Base-by-base conservation (phyloP, 176 grass and related monocot genomes). In the Oryza punctata region DNA sequence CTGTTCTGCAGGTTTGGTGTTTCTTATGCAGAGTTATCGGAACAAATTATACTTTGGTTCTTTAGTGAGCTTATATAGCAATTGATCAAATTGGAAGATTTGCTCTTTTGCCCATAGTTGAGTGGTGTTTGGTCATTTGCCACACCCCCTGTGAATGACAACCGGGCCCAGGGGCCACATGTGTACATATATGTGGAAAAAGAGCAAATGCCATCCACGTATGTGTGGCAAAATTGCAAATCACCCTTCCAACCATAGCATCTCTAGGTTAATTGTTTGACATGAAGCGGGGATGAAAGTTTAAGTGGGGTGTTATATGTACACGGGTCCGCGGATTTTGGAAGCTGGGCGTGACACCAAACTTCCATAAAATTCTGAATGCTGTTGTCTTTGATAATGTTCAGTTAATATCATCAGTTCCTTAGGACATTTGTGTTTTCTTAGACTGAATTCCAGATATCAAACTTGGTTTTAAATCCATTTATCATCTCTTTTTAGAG, bases 1-100 rank as follows among this genome's bases (percentile, higher is more conserved):
- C 95, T 79, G 70, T 98, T 86, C 86, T 98, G 43, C 90, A 95
- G 95, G 95, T 98, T 54, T 77, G 79, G 33, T 69, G 33, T 69
- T 81, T 84, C 52, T 85, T 82, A 59, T 30, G 30, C 44, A 38
- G 15, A 40, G 44, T 74, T 84, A 61, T 84, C 69, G 23, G 40
- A 82, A 69, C 8, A 30, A 59, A 32, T 59, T 35, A 21, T 67
- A 67, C 10, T 68, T 33, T 69, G 10, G 1, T 60, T 70, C 10
- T 43, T 68, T 61, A 37, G 25, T 12, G 13, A 79, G 47, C 63
- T 61, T 57, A 12, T 15, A 45, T 32, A 38, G 6, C 37, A 38
- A 38, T 38, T 38, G 7, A 38, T 8, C 7, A 7, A 38, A 38
- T 38, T 38, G 37, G 7, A 1, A 38, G 37, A 38, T 38, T 11